Base-by-base conservation (phyloP, 2,329 filamentous ascomycete species). In the Escovopsis sp. region DNA sequence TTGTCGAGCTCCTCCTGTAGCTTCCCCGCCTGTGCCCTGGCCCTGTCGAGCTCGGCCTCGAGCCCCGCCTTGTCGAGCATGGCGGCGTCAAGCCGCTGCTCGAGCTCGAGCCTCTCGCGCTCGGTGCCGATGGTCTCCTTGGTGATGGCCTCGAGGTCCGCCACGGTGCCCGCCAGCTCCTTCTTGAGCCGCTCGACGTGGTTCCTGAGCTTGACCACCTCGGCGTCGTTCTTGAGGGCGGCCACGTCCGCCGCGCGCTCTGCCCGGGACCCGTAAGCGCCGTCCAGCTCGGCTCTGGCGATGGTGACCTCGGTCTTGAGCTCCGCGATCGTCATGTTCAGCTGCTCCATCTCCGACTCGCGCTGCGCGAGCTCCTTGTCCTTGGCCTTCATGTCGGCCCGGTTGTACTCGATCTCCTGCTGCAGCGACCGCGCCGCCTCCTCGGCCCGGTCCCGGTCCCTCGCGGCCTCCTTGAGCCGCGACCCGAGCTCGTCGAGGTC, bases 231-330 rank as follows among this genome's bases (percentile, higher is more conserved):
- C 57, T 73, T 71, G 49, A 70, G 60, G 37, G 70, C 70, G 1
- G 74, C 74, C 15, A 70, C 68, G 48, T 76, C 72, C 11, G 70
- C 69, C 15, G 74, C 73, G 16, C 74, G 71, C 58, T 78, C 67
- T 44, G 71, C 67, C 45, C 73, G 68, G 43, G 70, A 68, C 43
- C 74, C 74, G 53, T 77, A 76, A 24, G 74, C 74, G 43, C 72
- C 72, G 47, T 79, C 74, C 27, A 79, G 66, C 56, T 79, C 74
- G 14, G 74, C 74, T 52, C 72, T 70, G 39, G 72, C 70, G 50
- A 77, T 68, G 37, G 73, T 75, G 45, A 75, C 63, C 51, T 78
- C 74, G 41, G 72, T 76, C 65, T 77, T 77, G 53, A 74, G 64
- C 58, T 76, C 72, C 30, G 71, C 68, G 42, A 76, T 55, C 51